Base-by-base conservation (phyloP, 805 yeast species). In the Candida railenensis region DNA sequence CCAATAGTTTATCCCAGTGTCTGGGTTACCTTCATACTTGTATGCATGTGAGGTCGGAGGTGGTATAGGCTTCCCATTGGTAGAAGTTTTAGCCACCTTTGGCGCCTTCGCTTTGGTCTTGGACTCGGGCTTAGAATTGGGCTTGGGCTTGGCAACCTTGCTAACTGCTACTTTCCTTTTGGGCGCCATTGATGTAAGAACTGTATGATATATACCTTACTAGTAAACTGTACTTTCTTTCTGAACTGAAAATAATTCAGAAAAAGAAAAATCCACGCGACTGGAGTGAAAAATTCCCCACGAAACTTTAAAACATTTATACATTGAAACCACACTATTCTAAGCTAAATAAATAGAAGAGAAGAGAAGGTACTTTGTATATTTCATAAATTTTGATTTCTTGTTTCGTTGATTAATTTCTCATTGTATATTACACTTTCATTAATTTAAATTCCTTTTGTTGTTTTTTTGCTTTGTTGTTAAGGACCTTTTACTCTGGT, bases 1-100 rank as follows among this genome's bases (percentile, higher is more conserved):
- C 85, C 85, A 80, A 56, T 68, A 77, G 38, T 76, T 57, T 21
- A 11, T 19, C 15, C 44, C 44, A 16, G 46, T 43, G 15, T 33
- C 22, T 18, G 46, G 46, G 19, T 38, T 12, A n/a, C 25, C 37
- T 12, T 43, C 22, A 34, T 43, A 43, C n/a, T 43, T 43, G 45
- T 15, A 42, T 18, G 45, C 45, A 22, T 42, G 45, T 21, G 45
- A 42, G 9, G 40, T 42, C 7, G 45, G 15, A 3, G 45, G 45
- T n/a, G 40, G 40, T 11, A 36, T 15, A n/a, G 45, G 45, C 22
- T 30, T 40, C 8, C 36, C 25, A 19, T 18, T 21, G 3, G 3
- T 14, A 19, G n/a, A 19, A 18, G 25, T 8, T 14, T 7, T 7
- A 33, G 5, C 32, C 8, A 11, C 42, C 30, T 20, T 39, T 28